Evolutionary conservation across 371 early-diverging fungal genomes (phyloP), one percentile per base, ranked within the genome.

Genomic region (Mortierella sp.): DNA sequence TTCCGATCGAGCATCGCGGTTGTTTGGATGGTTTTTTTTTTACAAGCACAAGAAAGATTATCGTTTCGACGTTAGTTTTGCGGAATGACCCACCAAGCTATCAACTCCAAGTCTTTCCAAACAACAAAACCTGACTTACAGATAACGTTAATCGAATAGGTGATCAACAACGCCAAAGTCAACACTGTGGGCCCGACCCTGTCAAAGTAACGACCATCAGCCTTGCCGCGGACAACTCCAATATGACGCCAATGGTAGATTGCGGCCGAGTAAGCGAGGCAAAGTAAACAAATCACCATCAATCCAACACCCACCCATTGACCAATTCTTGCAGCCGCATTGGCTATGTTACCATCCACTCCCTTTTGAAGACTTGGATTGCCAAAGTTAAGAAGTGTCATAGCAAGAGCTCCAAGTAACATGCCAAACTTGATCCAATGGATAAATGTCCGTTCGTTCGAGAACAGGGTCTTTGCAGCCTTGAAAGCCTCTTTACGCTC

Each of bases 401-500:
- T 73, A 7, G 89, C 89, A 7, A 93, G 80, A 7, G 87, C 87
- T 0, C 91, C 91, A 4, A 93, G 74, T 15, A 91, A 81, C 37
- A 91, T 84, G 2, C 89, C 82, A 80, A 90, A 88, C 75, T 90
- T 89, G 59, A 90, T 82, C 90, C 90, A 91, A 16, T 93, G 91
- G 56, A 97, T 83, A 80, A 97, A 97, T 2, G 98, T 97, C 25
- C 98, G 86, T 83, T 98, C 98, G 82, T 98, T 98, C 50, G 98
- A 98, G 84, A 98, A 97, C 79, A 95, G 94, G n/a, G 44, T 53
- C 12, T 26, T 51, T 3, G 66, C 70, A 6, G 53, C 69, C 26
- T 60, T 69, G 57, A 64, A n/a, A 7, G 59, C 60, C n/a, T 44
- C 66, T 43, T 72, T 65, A 28, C 56, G 26, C n/a, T 29, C 37